Evolutionary conservation across 768 basidiomycete genomes (phyloP).

Genomic region (Amanita fuliginea): DNA sequence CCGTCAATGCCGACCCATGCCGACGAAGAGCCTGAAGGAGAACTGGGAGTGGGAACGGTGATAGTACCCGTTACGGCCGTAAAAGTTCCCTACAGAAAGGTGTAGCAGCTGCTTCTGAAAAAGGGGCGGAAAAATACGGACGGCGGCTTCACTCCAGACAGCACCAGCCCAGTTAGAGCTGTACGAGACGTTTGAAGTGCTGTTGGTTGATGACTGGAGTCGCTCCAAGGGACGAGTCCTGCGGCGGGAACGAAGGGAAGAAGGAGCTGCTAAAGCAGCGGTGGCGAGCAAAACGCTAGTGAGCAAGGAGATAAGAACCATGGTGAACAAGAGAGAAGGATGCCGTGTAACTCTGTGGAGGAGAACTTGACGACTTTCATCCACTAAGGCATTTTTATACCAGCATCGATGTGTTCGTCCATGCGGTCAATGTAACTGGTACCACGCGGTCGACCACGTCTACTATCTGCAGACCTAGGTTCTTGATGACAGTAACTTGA

Average conservation of each 20-base stretch:
- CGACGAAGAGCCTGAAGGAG: conserved; percentile 18
- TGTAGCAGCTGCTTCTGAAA: background rate
- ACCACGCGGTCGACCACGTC: too few relatives aligned
- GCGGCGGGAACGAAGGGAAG: background rate
- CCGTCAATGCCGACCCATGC: conserved; percentile 28
- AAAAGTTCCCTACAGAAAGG: too few relatives aligned
- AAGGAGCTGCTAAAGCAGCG: background rate
- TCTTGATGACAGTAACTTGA: too few relatives aligned
- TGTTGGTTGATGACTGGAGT: background rate
- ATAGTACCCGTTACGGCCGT: too few relatives aligned
- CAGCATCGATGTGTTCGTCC: too few relatives aligned
- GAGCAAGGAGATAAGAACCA: background rate
- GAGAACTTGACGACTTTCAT: too few relatives aligned
- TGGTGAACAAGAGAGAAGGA: background rate
- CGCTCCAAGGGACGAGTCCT: background rate
- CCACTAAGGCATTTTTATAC: too few relatives aligned
- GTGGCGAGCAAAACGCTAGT: background rate
- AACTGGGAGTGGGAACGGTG: too few relatives aligned
- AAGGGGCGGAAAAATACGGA: background rate
- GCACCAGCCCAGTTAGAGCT: conserved; percentile 26
- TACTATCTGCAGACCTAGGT: too few relatives aligned
- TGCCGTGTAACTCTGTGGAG: too few relatives aligned
- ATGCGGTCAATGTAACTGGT: too few relatives aligned
- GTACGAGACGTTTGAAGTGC: conserved; percentile 16
- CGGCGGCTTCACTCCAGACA: conserved; percentile 16